Evolutionary conservation across 768 basidiomycete genomes (phyloP), one percentile per base, ranked within the genome.

Genomic region (Amanita polypyramis): DNA sequence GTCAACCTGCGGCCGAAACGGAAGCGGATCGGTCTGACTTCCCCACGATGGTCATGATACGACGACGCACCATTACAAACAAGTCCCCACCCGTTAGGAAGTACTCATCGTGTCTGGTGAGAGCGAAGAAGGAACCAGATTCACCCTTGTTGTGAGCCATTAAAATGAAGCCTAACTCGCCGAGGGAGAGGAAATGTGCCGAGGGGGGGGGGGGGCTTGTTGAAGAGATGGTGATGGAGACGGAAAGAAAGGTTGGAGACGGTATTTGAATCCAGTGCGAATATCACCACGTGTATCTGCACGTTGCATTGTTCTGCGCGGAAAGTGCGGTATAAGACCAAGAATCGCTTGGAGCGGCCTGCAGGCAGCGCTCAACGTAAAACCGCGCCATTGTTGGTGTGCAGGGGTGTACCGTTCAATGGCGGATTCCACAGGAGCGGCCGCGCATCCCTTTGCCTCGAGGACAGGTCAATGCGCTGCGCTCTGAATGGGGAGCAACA

Each of bases 51-150:
- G 10, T 29, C 15, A 44, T 4, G 42, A 17, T n/a, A n/a, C n/a
- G 25, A 27, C 54, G 44, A 70, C 74, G 53, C 68, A 79, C 77
- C 27, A 74, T 49, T 53, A 79, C 71, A 11, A 62, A 68, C 0
- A 77, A 55, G 51, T 77, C 77, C 0, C 79, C 79, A 11, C 75
- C 76, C 0, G 60, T 59, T 9, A 80, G 54, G 52, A 71, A 78
- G 47, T 73, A 81, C 1, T 69, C 58, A 3, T 63, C 60, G 43
- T 68, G 66, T 15, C 54, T 55, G 5, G 57, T 54, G 19, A 65
- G 49, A 43, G 59, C 53, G 21, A 51, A 54, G 54, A 64, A 61
- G 32, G 52, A 50, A 21, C 36, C 52, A 11, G 54, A 52, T 17
- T 51, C 51, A 25, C 20, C 53, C 40, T 53, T 50, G 14, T 45